Evolutionary conservation across 805 yeast species (phyloP), one percentile per base, ranked within the genome.

Genomic region (Myxozyma monticola): DNA sequence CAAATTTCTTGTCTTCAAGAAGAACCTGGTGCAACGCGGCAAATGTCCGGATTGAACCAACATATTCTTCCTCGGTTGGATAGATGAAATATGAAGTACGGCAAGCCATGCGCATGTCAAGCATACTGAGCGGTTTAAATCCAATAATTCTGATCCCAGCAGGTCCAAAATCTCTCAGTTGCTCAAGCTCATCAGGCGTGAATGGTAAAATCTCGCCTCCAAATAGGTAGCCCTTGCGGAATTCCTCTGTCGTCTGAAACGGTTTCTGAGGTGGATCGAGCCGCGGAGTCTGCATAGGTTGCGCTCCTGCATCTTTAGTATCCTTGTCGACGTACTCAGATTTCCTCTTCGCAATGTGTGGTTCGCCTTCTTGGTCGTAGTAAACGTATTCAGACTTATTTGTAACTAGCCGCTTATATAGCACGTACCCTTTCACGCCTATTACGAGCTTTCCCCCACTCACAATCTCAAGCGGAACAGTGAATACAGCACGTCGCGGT

Each of bases 371-470:
- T 8, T 48, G 20, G 26, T 34, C 31, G 20, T 30, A 31, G 63
- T 77, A 80, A 4, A 85, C 77, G 37, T 72, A 72, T 33, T 74
- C 74, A 10, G 78, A 70, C n/a, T 76, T 68, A 17, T 75, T 72
- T 0, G 79, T 61, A 36, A 71, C 75, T 50, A 82, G 83, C 45
- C 78, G 80, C 6, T 74, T 71, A 53, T 76, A 77, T n/a, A 85
- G 72, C 0, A 84, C 68, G 61, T 80, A 85, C 0, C 96, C 97
- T 57, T 78, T 79, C 0, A 90, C 74, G 0, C 88, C 84, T 41
- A 91, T 76, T 0, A 74, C 71, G 17, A 90, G 48, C 0, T 71
- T 68, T 39, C 80, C 75, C 38, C 80, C 75, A 4, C 88, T 67
- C 1, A 79, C 74, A 39, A 89, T 66, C 33, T 57, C 61, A 34